Conservation (phyloP, 169 alveolate genomes). For the Theileria parva region DNA sequence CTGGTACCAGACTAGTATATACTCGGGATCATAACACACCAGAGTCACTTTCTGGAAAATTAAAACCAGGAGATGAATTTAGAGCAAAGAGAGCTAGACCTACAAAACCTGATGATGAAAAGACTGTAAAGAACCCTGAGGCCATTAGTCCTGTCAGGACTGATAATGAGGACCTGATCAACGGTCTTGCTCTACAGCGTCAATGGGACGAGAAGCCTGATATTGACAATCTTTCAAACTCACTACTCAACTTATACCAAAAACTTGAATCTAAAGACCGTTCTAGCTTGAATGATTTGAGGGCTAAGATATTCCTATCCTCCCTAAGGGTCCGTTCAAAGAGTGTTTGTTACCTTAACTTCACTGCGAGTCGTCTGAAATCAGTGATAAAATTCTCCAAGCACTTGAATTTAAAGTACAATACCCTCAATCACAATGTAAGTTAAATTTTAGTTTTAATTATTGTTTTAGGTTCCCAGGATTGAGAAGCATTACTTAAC, state of each 20-base stretch:
- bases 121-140: constrained; percentile 35
- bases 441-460: background rate
- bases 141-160: background rate
- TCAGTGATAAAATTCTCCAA: constrained; percentile 19
- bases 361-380: constrained; percentile 19
- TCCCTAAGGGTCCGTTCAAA: constrained; percentile 50
- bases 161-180: constrained; percentile 40
- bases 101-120: constrained; percentile 6
- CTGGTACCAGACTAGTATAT: background rate
- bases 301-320: constrained; percentile 23
- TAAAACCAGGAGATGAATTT: background rate
- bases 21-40: background rate
- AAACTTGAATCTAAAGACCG: background rate
- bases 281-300: constrained; percentile 7
- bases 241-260: constrained; percentile 52
- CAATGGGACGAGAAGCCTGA: constrained; percentile 67
- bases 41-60: background rate
- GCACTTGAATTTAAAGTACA: constrained; percentile 17
- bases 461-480: constrained; percentile 40
- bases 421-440: constrained; percentile 34
- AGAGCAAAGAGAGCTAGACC: background rate
- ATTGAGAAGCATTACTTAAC: constrained; percentile 32
- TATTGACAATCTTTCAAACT: constrained; percentile 42
- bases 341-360: constrained; percentile 19
- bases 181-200: constrained; percentile 62